Base-by-base conservation (phyloP, 1,284 basidiomycete genomes). In the Cryptococcus sp. region DNA sequence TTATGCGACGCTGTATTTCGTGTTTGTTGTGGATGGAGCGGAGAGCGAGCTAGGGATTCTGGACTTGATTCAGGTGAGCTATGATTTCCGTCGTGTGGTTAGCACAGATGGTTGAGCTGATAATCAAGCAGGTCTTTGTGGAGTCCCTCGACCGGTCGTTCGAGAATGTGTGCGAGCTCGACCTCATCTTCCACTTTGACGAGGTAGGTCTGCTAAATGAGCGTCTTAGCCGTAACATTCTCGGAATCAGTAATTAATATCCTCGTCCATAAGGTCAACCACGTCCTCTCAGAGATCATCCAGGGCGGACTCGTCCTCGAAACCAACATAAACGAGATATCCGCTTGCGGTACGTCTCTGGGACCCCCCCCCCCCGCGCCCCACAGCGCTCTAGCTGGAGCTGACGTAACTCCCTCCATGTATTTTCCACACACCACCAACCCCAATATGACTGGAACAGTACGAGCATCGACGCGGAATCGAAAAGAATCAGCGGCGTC, bases 271-370 rank as follows among this genome's bases (percentile, higher is more conserved):
- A 67, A 92, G 90, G 91, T 91, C 7, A 93, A 98, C 70, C 89
- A 95, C 63, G 91, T 98, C 48, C 83, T 99, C 46, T 83, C 87
- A 37, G 95, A 98, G 77, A 87, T 98, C 48, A 91, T 99, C 33
- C 94, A 98, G 79, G 96, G 94, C 28, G 96, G 96, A 0, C 81
- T 98, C 35, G 96, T 99, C 2, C 80, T 98, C n/a, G 96, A 99
- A 77, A 99, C 96, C 6, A 96, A 95, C 72, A 88, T 96, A 52
- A 88, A 89, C 61, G 91, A 94, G 75, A 96, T 96, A 54, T 85
- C 87, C 61, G 78, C 78, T 56, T 84, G 86, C 65, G 85, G 90
- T 89, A 67, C 64, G 85, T 80, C 35, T n/a, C n/a, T n/a, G n/a
- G n/a, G n/a, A n/a, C n/a, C 20, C 5, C 60, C n/a, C 16, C 2